Conservation (phyloP, 352 stramenopile species). For the Phytophthora ramorum region DNA sequence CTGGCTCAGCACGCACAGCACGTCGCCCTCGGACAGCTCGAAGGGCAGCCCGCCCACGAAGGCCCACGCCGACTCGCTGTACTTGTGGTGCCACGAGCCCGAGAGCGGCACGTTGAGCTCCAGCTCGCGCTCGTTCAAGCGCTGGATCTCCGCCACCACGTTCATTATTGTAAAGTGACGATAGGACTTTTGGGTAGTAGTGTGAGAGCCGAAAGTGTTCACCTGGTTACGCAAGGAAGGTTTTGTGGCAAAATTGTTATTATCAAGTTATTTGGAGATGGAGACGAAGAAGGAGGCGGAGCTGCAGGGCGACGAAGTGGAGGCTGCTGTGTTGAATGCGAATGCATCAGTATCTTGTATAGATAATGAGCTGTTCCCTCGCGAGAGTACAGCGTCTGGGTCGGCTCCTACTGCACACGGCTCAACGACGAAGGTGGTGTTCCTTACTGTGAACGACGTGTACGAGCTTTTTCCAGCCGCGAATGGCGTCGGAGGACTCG, state of each 20-base stretch:
- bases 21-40: conserved; percentile 95
- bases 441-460: conserved; percentile 78
- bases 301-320: neutral
- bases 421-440: conserved; percentile 43
- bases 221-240: neutral
- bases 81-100: conserved; percentile 85
- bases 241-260: neutral
- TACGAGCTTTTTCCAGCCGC: conserved; percentile 68
- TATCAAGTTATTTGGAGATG: conserved; percentile 4
- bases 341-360: neutral
- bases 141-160: conserved; percentile 84
- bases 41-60: conserved; percentile 95
- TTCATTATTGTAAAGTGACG: conserved; percentile 55
- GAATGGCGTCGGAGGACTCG: conserved; percentile 38
- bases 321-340: neutral
- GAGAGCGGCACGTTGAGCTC: conserved; percentile 73
- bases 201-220: neutral
- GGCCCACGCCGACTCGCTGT: conserved; percentile 96
- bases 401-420: neutral
- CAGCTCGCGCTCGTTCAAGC: conserved; percentile 85
- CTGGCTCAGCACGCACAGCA: conserved; percentile 92
- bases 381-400: neutral
- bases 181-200: neutral
- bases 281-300: conserved; percentile 2
- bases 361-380: conserved; percentile 16